Conservation (phyloP, 179 eudicot genomes). For the Camellia oleifera region DNA sequence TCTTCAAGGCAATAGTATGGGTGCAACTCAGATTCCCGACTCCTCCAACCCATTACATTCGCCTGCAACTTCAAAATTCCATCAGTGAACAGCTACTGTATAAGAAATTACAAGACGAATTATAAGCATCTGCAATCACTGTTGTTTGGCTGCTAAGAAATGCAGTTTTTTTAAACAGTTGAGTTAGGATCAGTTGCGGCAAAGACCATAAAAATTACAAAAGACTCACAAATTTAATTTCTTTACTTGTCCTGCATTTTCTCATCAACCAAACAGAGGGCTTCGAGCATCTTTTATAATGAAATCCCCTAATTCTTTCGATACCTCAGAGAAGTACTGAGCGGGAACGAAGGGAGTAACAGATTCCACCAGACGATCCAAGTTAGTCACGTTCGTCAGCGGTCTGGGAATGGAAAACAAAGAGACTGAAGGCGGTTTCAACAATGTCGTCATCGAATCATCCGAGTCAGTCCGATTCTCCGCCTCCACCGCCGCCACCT, state of each 20-base stretch:
- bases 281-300: not conserved
- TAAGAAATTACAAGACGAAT: not conserved
- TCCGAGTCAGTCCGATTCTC: slow-evolving; percentile 46
- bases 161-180: too few species aligned
- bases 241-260: slow-evolving; percentile 17
- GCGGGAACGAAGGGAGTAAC: slow-evolving; percentile 70
- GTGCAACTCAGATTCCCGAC: slow-evolving; percentile 30
- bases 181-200: too few species aligned
- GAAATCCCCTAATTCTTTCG: not conserved
- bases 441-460: slow-evolving; percentile 31
- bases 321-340: slow-evolving; percentile 65
- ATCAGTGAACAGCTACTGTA: not conserved
- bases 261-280: slow-evolving; percentile 4
- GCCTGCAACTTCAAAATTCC: slow-evolving; percentile 25
- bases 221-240: too few species aligned
- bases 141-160: too few species aligned
- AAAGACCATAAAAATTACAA: too few species aligned
- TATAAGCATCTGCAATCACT: too few species aligned
- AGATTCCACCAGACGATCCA: slow-evolving; percentile 73
- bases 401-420: slow-evolving; percentile 22
- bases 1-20: slow-evolving; percentile 47
- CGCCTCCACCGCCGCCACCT: slow-evolving; percentile 11
- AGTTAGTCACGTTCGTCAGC: slow-evolving; percentile 30
- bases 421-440: slow-evolving; percentile 32
- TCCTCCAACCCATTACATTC: slow-evolving; percentile 28